Evolutionary conservation across 495 filamentous ascomycete genomes (phyloP).

Genomic region (Penicillium flavigenum): DNA sequence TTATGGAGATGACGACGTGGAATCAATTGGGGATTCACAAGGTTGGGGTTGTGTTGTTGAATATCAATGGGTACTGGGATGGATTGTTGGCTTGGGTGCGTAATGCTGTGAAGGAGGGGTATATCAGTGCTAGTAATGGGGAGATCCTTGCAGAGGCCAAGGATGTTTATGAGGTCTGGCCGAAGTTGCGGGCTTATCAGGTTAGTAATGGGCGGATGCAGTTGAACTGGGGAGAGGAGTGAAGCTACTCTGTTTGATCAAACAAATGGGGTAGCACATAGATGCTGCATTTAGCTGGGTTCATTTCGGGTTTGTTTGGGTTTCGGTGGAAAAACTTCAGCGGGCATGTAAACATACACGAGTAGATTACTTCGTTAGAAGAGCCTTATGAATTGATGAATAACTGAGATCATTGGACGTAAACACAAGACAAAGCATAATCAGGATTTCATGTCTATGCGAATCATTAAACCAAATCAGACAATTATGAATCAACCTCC

Average conservation of each 20-base stretch:
- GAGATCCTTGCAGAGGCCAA: constrained; percentile 76
- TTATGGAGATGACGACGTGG: constrained; percentile 97
- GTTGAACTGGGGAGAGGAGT: constrained; percentile 77
- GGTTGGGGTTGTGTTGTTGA: constrained; percentile 75
- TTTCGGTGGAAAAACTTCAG: background rate
- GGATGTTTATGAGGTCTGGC: constrained; percentile 68
- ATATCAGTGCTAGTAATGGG: constrained; percentile 65
- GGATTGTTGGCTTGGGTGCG: constrained; percentile 80
- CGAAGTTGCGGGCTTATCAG: constrained; percentile 69
- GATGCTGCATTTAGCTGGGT: background rate
- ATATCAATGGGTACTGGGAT: constrained; percentile 89
- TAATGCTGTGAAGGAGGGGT: constrained; percentile 73
- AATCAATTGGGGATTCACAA: constrained; percentile 95
- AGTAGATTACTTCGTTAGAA: constrained; percentile 9
- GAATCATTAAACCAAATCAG: constrained; percentile 26
- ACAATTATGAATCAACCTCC: constrained; percentile 75
- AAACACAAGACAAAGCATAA: constrained; percentile 23
- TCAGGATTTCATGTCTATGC: constrained; percentile 43
- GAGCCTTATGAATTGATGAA: constrained; percentile 12
- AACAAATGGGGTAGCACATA: background rate
- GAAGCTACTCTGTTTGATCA: constrained; percentile 13
- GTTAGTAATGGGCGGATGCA: constrained; percentile 70
- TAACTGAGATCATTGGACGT: constrained; percentile 9
- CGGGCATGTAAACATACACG: constrained; percentile 1
- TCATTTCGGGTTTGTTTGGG: constrained; percentile 1